phyloP scores from a whole-genome alignment of 345 rosid genomes.

The Syzygium oleosum region DNA sequence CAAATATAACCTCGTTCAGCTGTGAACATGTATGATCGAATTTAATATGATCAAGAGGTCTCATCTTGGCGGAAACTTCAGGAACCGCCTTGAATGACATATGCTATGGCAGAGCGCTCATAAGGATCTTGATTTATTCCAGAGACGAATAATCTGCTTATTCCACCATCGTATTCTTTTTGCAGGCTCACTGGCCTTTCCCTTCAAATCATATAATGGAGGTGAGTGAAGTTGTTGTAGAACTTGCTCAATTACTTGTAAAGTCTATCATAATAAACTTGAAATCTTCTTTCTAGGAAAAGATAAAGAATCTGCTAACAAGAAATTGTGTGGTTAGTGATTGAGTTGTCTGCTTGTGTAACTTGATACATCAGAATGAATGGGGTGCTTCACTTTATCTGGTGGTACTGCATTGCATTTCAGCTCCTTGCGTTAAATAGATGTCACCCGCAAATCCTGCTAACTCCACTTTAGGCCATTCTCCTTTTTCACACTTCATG shows the following conservation, averaged over 20 bases:
- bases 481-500: neutral
- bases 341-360: neutral
- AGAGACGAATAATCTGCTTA: neutral
- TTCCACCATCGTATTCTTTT: constrained; percentile 1
- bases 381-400: neutral
- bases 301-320: neutral
- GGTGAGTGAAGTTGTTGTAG: constrained; percentile 27
- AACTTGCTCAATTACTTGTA: neutral
- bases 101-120: neutral
- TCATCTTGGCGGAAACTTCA: neutral
- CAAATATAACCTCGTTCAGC: neutral
- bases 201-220: constrained; percentile 75
- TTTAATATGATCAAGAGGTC: neutral
- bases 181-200: constrained; percentile 88
- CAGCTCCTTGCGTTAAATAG: neutral
- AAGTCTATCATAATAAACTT: neutral
- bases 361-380: neutral
- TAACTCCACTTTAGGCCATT: neutral
- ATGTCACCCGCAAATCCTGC: neutral
- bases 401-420: neutral
- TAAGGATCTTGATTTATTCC: neutral
- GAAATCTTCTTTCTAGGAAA: neutral
- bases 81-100: neutral
- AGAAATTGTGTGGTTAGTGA: neutral
- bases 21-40: neutral